phyloP scores from a whole-genome alignment of 192 early-diverging fungal species.

The Podila epicladia region DNA sequence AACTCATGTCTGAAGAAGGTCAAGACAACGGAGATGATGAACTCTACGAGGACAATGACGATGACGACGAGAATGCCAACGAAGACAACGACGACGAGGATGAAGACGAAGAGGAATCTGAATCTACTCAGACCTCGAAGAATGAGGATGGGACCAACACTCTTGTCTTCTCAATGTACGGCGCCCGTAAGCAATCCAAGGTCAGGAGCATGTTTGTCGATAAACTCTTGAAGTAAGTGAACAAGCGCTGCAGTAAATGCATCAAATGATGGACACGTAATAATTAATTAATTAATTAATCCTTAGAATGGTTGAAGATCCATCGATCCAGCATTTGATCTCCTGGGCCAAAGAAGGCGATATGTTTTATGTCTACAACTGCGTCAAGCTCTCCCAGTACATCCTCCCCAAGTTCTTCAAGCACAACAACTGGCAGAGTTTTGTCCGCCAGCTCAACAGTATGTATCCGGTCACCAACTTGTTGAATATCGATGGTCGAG shows the following conservation, averaged over 20 bases:
- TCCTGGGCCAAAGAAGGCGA: conserved; percentile 85
- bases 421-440: conserved; percentile 93
- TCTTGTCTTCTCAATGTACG: conserved; percentile 43
- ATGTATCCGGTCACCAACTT: conserved; percentile 8
- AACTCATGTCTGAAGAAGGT: not conserved
- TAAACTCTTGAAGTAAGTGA: conserved; percentile 44
- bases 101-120: conserved; percentile 28
- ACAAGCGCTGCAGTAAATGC: too few relatives aligned
- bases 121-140: not conserved
- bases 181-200: conserved; percentile 36
- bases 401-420: conserved; percentile 90
- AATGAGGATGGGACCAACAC: conserved; percentile 27
- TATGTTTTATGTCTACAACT: conserved; percentile 89
- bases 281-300: too few relatives aligned
- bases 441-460: conserved; percentile 90
- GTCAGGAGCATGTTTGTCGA: conserved; percentile 52
- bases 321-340: conserved; percentile 66
- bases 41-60: not conserved
- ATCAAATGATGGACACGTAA: too few relatives aligned
- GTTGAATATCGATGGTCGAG: too few relatives aligned
- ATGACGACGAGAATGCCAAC: conserved; percentile 3
- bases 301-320: conserved; percentile 78
- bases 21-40: not conserved
- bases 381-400: conserved; percentile 79
- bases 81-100: conserved; percentile 28